Evolutionary conservation across 768 basidiomycete genomes (phyloP), one percentile per base, ranked within the genome.

Genomic region (Tubosaeta sp.): DNA sequence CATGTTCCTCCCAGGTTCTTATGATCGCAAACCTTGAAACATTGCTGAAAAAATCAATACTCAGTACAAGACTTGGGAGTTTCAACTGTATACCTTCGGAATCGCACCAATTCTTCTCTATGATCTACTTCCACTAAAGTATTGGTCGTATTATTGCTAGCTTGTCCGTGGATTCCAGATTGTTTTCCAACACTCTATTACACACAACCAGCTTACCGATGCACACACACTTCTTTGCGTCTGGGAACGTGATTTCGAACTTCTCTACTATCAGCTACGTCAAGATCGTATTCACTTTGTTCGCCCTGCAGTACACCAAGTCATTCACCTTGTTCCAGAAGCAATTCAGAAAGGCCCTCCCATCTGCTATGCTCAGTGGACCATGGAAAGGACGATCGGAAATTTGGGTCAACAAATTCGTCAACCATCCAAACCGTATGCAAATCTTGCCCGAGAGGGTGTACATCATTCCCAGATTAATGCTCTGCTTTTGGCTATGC

Each of bases 161-260:
- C 54, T 68, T 4, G 43, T 66, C 0, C 40, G 41, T 16, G 66
- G 55, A 0, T 47, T 67, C 16, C 60, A 59, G 2, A 52, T 69
- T 0, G 10, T 68, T 1, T 52, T 45, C 13, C 63, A 71, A 34
- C 16, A 56, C 1, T 18, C 24, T 0, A 59, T 71, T 1, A 45
- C 31, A 0, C 25, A 38, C 0, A 22, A 39, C 7, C 49, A 69
- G 10, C 48, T 67, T 16, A 9, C 18, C 6, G 40, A 56, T 11
- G 63, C 59, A 0, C 55, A 65, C 18, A 6, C 21, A 0, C 45
- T 58, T 1, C 47, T 70, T 1, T 48, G 50, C 10, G 40, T 57
- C 4, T 72, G 68, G 55, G 48, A 62, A 7, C 44, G 40, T 1
- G 68, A 69, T 1, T 73, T 65, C 22, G 66, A 73, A 40, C 16